Evolutionary conservation across 176 grass and related monocot genomes (phyloP).

Genomic region (Cenchrus purpureus): DNA sequence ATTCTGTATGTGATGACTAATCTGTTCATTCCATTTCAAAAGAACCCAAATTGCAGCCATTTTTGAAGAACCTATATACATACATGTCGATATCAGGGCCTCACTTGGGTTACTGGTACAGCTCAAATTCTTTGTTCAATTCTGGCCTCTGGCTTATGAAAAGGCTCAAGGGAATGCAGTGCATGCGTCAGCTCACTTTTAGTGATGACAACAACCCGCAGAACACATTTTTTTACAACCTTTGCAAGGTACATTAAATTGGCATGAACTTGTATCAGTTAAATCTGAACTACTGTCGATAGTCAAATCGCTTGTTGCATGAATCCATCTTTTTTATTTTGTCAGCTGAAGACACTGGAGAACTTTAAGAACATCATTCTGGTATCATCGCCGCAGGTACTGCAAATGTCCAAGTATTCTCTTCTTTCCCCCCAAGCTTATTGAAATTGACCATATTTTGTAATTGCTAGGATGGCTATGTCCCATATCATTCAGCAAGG

Average conservation of each 20-base stretch:
- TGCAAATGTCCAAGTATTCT: background rate
- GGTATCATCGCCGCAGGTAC: constrained; percentile 89
- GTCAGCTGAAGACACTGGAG: constrained; percentile 85
- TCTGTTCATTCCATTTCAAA: constrained; percentile 41
- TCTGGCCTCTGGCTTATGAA: constrained; percentile 95
- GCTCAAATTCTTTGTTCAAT: constrained; percentile 88
- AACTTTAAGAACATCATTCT: constrained; percentile 90
- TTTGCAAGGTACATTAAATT: constrained; percentile 66
- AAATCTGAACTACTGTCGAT: background rate
- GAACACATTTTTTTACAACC: constrained; percentile 83
- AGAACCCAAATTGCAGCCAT: constrained; percentile 70
- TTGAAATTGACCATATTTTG: background rate
- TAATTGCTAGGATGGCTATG: constrained; percentile 75
- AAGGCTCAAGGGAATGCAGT: constrained; percentile 77
- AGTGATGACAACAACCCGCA: constrained; percentile 78
- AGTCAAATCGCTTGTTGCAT: background rate
- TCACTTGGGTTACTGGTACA: constrained; percentile 95
- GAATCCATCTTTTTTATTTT: constrained; percentile 33
- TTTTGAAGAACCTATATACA: constrained; percentile 76
- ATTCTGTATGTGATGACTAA: background rate
- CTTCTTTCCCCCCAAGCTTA: background rate
- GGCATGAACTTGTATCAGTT: background rate
- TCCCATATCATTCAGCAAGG: constrained; percentile 90
- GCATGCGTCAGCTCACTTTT: constrained; percentile 95
- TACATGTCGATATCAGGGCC: constrained; percentile 96